phyloP scores from a whole-genome alignment of 2,329 filamentous ascomycete genomes.

The Diplodia sapinea region DNA sequence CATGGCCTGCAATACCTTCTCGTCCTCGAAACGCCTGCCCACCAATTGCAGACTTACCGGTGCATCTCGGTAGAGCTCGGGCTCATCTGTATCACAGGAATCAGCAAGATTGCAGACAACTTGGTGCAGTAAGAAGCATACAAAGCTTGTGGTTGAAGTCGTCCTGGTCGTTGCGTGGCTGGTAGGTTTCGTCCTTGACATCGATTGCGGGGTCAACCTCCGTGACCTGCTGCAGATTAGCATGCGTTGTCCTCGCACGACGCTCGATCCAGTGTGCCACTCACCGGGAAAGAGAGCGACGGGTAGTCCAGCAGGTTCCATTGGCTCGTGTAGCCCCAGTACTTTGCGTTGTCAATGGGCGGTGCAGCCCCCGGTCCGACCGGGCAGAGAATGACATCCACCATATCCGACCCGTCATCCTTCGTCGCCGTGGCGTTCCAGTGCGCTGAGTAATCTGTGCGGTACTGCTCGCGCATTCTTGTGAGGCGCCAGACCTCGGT shows the following conservation, averaged over 20 bases:
- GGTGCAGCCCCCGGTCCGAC: slow-evolving; percentile 62
- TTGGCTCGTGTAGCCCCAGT: slow-evolving; percentile 69
- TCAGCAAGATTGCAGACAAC: slow-evolving; percentile 10
- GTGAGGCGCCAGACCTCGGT: slow-evolving; percentile 53
- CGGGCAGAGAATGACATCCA: slow-evolving; percentile 69
- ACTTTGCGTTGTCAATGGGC: slow-evolving; percentile 59
- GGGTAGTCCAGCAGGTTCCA: slow-evolving; percentile 76
- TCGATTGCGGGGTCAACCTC: slow-evolving; percentile 53
- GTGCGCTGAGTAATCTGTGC: slow-evolving; percentile 51
- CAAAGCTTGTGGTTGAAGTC: slow-evolving; percentile 56
- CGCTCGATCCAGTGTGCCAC: slow-evolving; percentile 35
- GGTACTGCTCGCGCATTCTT: slow-evolving; percentile 52
- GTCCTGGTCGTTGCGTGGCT: slow-evolving; percentile 55
- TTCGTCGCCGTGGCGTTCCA: slow-evolving; percentile 52
- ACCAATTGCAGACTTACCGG: slow-evolving; percentile 62
- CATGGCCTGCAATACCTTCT: slow-evolving; percentile 55
- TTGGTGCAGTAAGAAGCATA: slow-evolving; percentile 38
- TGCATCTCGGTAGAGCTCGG: slow-evolving; percentile 55
- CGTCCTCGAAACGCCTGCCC: slow-evolving; percentile 60
- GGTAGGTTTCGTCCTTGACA: slow-evolving; percentile 44
- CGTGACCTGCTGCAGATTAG: slow-evolving; percentile 33
- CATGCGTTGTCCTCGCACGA: slow-evolving; percentile 2
- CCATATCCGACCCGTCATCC: slow-evolving; percentile 40
- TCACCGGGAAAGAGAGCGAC: slow-evolving; percentile 63
- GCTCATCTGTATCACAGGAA: slow-evolving; percentile 43